These are phyloP conservation scores for Trichoderma hamatum DNA, from an alignment of 2,329 filamentous ascomycete species.

Conservation along the genomic window DNA sequence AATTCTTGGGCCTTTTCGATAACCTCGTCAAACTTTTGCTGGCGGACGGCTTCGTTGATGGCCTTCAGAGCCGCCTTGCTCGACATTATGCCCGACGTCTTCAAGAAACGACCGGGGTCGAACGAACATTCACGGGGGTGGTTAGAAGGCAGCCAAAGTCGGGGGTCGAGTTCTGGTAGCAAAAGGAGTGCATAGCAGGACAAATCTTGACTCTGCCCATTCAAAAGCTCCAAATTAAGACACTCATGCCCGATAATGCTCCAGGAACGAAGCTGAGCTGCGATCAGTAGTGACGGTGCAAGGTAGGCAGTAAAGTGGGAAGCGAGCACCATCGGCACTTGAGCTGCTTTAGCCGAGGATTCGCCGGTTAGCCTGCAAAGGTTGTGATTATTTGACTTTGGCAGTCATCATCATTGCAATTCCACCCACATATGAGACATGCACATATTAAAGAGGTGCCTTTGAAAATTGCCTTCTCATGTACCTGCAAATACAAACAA, in stretches of 20 bases:
- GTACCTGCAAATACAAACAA: not conserved
- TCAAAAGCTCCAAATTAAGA: not conserved
- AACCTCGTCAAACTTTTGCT: constrained; percentile 77
- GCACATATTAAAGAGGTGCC: not conserved
- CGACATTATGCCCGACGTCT: constrained; percentile 46
- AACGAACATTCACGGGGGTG: not conserved
- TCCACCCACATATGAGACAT: too few species aligned
- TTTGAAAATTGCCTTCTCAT: not conserved
- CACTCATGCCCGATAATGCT: not conserved
- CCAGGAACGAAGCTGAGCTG: not conserved
- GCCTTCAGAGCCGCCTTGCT: constrained; percentile 78
- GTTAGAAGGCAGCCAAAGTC: not conserved
- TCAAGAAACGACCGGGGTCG: not conserved
- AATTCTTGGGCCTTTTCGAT: constrained; percentile 69
- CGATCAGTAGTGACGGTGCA: not conserved
- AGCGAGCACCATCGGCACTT: not conserved
- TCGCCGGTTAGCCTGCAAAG: not conserved
- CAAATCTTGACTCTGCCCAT: not conserved
- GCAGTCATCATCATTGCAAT: too few species aligned
- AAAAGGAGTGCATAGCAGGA: not conserved
- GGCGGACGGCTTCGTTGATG: constrained; percentile 76
- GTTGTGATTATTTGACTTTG: too few species aligned
- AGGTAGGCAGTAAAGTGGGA: not conserved
- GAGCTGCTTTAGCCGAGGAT: not conserved
- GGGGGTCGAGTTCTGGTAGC: not conserved